A percentile compares a stretch with the other conserved stretches of the same genome.
phyloP scores from a whole-genome alignment of 495 filamentous ascomycete species.

The Penicillium paradoxum region DNA sequence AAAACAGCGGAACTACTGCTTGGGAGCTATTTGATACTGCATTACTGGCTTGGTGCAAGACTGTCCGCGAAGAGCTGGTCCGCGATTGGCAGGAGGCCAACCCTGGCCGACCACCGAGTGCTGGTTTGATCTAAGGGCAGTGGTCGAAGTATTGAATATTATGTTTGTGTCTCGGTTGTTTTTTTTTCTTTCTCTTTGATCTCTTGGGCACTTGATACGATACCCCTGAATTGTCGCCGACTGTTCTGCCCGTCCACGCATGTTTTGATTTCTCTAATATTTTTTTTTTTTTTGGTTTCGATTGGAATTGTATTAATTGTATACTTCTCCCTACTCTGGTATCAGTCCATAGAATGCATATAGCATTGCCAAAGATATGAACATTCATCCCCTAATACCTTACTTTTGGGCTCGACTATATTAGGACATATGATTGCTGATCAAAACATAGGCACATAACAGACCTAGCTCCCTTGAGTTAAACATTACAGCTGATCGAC shows the following conservation, averaged over 20 bases:
- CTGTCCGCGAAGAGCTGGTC: constrained; percentile 71
- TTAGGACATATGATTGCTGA: constrained; percentile 14
- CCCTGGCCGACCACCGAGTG: constrained; percentile 23
- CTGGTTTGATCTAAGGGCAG: constrained; percentile 22
- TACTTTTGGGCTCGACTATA: neutral
- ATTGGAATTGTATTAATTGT: constrained; percentile 13
- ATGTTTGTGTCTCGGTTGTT: constrained; percentile 14
- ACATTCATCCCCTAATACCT: neutral
- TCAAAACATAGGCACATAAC: constrained; percentile 6
- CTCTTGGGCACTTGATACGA: constrained; percentile 28
- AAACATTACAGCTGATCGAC: neutral
- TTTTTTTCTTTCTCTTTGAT: constrained; percentile 9
- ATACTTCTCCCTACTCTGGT: constrained; percentile 6
- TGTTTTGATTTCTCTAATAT: constrained; percentile 13
- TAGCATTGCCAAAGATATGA: neutral
- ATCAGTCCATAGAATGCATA: constrained; percentile 1
- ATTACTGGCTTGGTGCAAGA: constrained; percentile 70
- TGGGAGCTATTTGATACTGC: constrained; percentile 80
- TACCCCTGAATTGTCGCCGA: constrained; percentile 28
- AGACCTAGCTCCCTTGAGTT: neutral
- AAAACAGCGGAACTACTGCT: constrained; percentile 55
- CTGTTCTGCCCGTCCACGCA: constrained; percentile 19
- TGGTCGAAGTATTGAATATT: constrained; percentile 1
- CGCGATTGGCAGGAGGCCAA: constrained; percentile 50
- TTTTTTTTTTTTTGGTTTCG: no score